These are phyloP conservation scores for Malassezia caprae DNA, from an alignment of 1,284 basidiomycete species.

Conservation along the genomic window DNA sequence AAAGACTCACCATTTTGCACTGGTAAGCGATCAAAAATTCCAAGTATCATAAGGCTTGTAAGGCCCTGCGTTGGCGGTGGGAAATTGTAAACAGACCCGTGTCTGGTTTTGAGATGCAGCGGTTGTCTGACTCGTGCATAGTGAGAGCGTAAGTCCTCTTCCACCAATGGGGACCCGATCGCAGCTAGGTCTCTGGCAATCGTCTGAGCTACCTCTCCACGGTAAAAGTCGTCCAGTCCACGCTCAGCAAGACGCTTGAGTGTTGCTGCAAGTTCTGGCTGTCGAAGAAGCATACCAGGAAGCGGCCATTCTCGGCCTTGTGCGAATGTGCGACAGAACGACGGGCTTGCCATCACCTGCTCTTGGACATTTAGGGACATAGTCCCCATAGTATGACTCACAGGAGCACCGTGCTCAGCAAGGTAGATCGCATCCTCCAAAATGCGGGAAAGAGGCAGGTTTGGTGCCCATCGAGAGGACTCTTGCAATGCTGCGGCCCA, in stretches of 20 bases:
- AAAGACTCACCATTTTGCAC: neutral
- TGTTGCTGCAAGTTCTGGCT: neutral
- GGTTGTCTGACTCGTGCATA: neutral
- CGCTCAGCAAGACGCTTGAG: neutral
- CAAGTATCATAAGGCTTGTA: neutral
- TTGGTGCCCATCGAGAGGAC: neutral
- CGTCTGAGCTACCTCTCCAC: neutral
- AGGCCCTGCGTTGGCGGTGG: neutral
- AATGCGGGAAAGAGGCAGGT: neutral
- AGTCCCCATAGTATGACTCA: neutral
- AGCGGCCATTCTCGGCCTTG: neutral
- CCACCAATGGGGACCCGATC: neutral
- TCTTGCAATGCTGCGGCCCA: neutral
- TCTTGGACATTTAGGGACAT: neutral
- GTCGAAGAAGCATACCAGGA: neutral
- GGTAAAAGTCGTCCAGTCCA: neutral
- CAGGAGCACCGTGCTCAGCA: neutral
- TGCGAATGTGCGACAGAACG: neutral
- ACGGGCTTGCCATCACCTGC: neutral
- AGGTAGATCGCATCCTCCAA: conserved; percentile 1
- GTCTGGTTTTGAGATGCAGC: neutral
- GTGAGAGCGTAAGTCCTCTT: neutral
- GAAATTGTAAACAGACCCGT: neutral
- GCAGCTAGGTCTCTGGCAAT: neutral
- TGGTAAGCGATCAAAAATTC: neutral